A percentile compares a stretch with the other conserved stretches of the same genome.
These are phyloP conservation scores for Podaxis rugospora DNA, from an alignment of 768 basidiomycete species.

Conservation along the genomic window DNA sequence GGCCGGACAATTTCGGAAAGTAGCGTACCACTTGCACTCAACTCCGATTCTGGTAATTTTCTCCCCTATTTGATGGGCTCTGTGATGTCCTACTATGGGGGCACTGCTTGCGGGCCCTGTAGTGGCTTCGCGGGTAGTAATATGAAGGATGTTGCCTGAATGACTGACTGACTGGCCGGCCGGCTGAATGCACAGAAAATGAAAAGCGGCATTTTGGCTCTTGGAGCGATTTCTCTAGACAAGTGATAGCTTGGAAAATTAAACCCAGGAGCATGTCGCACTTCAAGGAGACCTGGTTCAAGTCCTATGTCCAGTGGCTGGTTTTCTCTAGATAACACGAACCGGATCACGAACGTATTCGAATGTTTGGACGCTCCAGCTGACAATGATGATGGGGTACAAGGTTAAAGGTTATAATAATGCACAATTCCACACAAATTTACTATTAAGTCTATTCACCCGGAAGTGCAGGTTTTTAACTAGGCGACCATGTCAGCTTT, in stretches of 20 bases:
- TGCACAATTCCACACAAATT: neutral
- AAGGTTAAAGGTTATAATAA: neutral
- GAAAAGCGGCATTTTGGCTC: neutral
- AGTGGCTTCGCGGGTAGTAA: too few species aligned
- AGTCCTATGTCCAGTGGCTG: too few species aligned
- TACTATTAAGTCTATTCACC: neutral
- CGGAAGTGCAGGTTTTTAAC: neutral
- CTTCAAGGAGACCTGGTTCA: neutral
- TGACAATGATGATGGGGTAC: neutral
- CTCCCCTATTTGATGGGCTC: neutral
- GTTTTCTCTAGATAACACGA: too few species aligned
- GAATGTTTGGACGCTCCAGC: neutral
- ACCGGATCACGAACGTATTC: too few species aligned
- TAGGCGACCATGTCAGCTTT: neutral
- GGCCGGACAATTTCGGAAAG: slow-evolving; percentile 13
- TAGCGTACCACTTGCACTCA: neutral
- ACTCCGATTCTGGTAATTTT: slow-evolving; percentile 9
- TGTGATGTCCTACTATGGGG: too few species aligned
- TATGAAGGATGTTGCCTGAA: too few species aligned
- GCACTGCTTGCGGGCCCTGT: too few species aligned
- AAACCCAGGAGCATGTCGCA: neutral
- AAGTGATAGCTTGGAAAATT: neutral
- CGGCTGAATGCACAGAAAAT: neutral
- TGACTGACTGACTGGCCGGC: too few species aligned
- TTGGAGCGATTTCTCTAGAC: neutral